Percentiles rank a stretch among this genome's conserved stretches.
Conservation (phyloP, 352 stramenopile species). For the Elongisporangium undulatum region DNA sequence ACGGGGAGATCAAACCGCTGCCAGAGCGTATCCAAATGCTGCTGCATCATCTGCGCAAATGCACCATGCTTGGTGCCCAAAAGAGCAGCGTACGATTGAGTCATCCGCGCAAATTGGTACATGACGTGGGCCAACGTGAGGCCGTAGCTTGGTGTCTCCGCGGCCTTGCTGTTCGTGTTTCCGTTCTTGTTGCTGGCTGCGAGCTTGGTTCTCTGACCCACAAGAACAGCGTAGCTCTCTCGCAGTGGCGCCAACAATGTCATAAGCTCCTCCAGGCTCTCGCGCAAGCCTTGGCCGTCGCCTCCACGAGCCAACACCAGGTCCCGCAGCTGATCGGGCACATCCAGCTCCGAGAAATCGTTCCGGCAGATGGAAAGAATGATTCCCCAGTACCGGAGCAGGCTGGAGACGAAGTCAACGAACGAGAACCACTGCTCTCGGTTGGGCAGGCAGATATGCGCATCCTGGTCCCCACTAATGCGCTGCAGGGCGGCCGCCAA, state of each 20-base stretch:
- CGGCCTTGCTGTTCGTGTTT: slow-evolving; percentile 11
- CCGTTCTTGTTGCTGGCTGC: slow-evolving; percentile 9
- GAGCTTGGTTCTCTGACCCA: slow-evolving; percentile 18
- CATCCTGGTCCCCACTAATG: slow-evolving; percentile 35
- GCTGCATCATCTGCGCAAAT: slow-evolving; percentile 40
- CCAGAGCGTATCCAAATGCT: slow-evolving; percentile 60
- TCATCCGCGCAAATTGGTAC: slow-evolving; percentile 75
- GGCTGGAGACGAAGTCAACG: slow-evolving; percentile 40
- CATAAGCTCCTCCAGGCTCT: slow-evolving; percentile 38
- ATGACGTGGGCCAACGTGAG: slow-evolving; percentile 72
- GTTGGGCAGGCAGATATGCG: slow-evolving; percentile 45
- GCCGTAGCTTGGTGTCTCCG: slow-evolving; percentile 23
- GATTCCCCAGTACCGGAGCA: slow-evolving; percentile 43
- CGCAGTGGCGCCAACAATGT: slow-evolving; percentile 49
- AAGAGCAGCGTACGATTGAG: slow-evolving; percentile 54
- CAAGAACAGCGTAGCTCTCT: slow-evolving; percentile 61
- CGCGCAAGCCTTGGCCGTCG: slow-evolving; percentile 13
- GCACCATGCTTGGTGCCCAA: slow-evolving; percentile 11
- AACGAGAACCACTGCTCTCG: slow-evolving; percentile 65
- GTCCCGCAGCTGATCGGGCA: slow-evolving; percentile 46
- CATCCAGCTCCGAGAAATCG: slow-evolving; percentile 5
- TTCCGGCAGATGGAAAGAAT: slow-evolving; percentile 50
- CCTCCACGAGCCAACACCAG: slow-evolving; percentile 34
- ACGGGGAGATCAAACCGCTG: slow-evolving; percentile 63
- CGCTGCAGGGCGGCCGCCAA: slow-evolving; percentile 30